phyloP scores from a whole-genome alignment of 139 green algal species.

The Ulvella scutata region DNA sequence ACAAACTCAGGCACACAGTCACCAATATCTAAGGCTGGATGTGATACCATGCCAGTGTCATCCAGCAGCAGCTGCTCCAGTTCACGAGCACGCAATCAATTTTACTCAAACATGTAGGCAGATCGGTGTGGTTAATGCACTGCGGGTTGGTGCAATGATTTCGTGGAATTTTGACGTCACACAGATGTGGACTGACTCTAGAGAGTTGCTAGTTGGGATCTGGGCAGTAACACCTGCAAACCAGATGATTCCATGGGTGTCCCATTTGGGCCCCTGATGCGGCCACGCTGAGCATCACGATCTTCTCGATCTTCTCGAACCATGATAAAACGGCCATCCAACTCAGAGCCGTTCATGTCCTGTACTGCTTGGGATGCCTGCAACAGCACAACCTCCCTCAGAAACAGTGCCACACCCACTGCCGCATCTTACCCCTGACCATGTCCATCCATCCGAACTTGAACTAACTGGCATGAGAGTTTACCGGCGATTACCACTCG shows the following conservation, averaged over 20 bases:
- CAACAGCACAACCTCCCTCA: too few species aligned
- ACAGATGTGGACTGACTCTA: not conserved
- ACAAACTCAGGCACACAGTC: not conserved
- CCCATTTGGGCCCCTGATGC: slow-evolving; percentile 24
- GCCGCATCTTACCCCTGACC: too few species aligned
- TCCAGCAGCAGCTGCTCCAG: not conserved
- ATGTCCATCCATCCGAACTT: too few species aligned
- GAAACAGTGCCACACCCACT: too few species aligned
- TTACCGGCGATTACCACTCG: too few species aligned
- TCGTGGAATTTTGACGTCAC: not conserved
- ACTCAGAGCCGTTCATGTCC: slow-evolving; percentile 59
- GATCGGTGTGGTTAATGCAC: not conserved
- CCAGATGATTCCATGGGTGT: not conserved
- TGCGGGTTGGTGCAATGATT: slow-evolving; percentile 1
- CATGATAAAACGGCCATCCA: slow-evolving; percentile 72
- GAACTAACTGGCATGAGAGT: too few species aligned
- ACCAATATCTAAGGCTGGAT: not conserved
- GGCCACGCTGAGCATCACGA: slow-evolving; percentile 64
- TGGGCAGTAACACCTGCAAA: not conserved
- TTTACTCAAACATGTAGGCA: not conserved
- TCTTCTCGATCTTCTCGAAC: slow-evolving; percentile 90
- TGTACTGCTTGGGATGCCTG: slow-evolving; percentile 56
- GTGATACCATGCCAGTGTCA: not conserved
- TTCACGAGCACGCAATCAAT: not conserved
- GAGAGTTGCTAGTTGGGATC: not conserved